Evolutionary conservation across 179 eudicot species (phyloP).

Genomic region (Silene noctiflora): DNA sequence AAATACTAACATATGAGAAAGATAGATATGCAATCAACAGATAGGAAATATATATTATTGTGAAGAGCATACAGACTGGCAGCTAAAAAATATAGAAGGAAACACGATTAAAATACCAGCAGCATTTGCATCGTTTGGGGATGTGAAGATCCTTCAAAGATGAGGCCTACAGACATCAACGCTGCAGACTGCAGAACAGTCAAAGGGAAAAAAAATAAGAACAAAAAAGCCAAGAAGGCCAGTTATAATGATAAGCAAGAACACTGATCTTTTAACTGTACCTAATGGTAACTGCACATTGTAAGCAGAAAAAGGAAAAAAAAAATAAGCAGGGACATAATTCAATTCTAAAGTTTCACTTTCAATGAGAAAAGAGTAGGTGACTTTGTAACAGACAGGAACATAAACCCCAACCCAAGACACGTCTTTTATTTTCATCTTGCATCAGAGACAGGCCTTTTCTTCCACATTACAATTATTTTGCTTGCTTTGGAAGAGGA

Average conservation of each 20-base stretch:
- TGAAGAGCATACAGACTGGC: background rate
- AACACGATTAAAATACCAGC: constrained; percentile 50
- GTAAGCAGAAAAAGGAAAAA: background rate
- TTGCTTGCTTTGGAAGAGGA: background rate
- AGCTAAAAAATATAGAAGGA: constrained; percentile 14
- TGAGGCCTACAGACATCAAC: constrained; percentile 86
- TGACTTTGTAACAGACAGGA: background rate
- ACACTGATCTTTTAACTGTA: background rate
- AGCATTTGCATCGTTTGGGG: constrained; percentile 91
- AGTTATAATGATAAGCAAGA: background rate
- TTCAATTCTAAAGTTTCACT: background rate
- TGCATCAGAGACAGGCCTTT: background rate
- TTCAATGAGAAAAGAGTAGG: constrained; percentile 9
- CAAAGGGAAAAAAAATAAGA: constrained; percentile 17
- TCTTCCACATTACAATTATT: background rate
- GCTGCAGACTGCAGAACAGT: constrained; percentile 75
- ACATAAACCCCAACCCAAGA: background rate
- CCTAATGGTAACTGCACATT: background rate
- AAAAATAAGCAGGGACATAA: background rate
- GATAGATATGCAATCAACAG: background rate
- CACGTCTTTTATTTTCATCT: background rate
- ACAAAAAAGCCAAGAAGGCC: background rate
- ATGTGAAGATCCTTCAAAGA: constrained; percentile 91
- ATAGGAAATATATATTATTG: constrained; percentile 8
- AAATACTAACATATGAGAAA: constrained; percentile 14